Conservation (phyloP, 495 filamentous ascomycete species). For the Penicillium goetzii region DNA sequence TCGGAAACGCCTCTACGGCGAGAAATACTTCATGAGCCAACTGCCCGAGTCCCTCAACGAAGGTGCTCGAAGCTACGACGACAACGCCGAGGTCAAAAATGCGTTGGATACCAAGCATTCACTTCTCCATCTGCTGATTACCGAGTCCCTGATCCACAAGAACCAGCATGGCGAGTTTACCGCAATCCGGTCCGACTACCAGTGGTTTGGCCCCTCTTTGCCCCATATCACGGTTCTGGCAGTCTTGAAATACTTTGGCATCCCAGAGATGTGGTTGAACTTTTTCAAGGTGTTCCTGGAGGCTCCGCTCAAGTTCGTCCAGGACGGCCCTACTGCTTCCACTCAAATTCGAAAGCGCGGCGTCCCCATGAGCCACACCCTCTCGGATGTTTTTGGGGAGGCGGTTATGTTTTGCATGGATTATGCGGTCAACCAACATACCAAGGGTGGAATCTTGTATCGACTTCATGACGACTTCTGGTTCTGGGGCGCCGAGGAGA, state of each 20-base stretch:
- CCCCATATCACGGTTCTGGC: constrained; percentile 61
- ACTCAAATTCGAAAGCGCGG: constrained; percentile 56
- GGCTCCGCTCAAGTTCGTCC: constrained; percentile 60
- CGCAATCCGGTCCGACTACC: constrained; percentile 62
- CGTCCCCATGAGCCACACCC: constrained; percentile 60
- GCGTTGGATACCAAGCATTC: constrained; percentile 61
- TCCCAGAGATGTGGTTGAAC: constrained; percentile 59
- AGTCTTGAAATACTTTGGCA: constrained; percentile 62
- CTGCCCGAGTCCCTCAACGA: constrained; percentile 36
- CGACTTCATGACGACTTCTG: constrained; percentile 72
- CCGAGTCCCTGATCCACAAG: constrained; percentile 64
- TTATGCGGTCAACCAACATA: constrained; percentile 63
- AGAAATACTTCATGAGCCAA: constrained; percentile 60
- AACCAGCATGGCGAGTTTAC: constrained; percentile 61
- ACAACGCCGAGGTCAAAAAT: constrained; percentile 38
- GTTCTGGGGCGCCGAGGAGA: constrained; percentile 63
- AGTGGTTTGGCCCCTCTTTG: constrained; percentile 63
- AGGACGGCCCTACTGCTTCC: constrained; percentile 50
- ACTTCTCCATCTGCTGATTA: constrained; percentile 63
- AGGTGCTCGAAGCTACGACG: constrained; percentile 38
- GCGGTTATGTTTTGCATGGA: constrained; percentile 67
- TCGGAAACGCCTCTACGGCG: constrained; percentile 45
- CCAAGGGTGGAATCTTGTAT: constrained; percentile 57
- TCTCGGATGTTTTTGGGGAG: constrained; percentile 64
- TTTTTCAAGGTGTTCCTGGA: constrained; percentile 66